Percentiles rank a stretch among this genome's conserved stretches.
phyloP scores from a whole-genome alignment of 306 rosid species.

The Glycine soja region DNA sequence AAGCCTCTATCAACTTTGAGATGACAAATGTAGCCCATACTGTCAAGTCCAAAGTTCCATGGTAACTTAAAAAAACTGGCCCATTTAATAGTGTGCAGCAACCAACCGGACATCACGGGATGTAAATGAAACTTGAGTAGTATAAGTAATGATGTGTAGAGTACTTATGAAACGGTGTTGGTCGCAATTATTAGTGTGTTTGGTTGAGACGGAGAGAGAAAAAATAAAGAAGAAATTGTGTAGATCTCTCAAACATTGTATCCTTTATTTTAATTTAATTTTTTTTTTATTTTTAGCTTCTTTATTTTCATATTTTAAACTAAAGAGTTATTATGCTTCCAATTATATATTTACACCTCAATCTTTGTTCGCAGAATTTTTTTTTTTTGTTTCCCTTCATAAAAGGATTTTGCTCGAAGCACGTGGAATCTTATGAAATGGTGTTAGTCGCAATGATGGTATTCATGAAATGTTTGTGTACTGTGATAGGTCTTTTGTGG shows the following conservation, averaged over 20 bases:
- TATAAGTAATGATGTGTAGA: neutral
- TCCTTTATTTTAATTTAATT: too few relatives aligned
- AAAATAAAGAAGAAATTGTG: too few relatives aligned
- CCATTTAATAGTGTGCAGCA: neutral
- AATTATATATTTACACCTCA: neutral
- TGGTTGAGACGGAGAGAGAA: too few relatives aligned
- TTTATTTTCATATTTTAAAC: too few relatives aligned
- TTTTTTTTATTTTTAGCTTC: too few relatives aligned
- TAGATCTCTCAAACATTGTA: too few relatives aligned
- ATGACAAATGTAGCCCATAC: neutral
- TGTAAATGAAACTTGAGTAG: neutral
- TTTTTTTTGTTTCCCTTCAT: neutral
- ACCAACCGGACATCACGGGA: neutral
- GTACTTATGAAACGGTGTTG: neutral
- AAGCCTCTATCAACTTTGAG: neutral
- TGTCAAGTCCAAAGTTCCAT: neutral
- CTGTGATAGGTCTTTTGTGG: neutral
- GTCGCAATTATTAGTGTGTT: neutral
- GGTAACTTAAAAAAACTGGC: neutral
- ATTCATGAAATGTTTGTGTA: constrained; percentile 10
- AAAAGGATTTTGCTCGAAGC: neutral
- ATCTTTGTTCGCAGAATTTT: neutral
- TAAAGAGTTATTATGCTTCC: too few relatives aligned
- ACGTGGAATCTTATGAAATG: neutral
- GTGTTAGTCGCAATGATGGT: neutral